These are phyloP conservation scores for Aureobasidium sp. DNA, from an alignment of 2,329 filamentous ascomycete genomes.

Conservation along the genomic window DNA sequence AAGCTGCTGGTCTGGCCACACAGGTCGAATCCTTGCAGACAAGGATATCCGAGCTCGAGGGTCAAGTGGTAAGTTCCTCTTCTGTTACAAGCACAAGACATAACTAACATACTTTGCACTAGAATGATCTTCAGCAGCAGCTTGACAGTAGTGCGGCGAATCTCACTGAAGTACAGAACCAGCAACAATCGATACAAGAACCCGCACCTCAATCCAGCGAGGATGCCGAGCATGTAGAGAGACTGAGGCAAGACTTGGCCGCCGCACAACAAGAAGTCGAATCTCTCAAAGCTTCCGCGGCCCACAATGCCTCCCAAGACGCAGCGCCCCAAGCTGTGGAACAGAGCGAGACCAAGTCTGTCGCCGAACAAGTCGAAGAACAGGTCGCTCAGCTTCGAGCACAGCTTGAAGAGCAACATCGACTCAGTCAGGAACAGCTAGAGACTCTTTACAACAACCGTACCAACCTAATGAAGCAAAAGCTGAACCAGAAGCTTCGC, in stretches of 20 bases:
- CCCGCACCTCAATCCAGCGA: conserved; percentile 14
- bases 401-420: conserved; percentile 33
- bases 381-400: conserved; percentile 34
- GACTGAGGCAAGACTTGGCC: conserved; percentile 36
- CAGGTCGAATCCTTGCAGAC: conserved; percentile 49
- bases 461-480: conserved; percentile 62
- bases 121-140: conserved; percentile 17
- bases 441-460: conserved; percentile 48
- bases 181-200: conserved; percentile 33
- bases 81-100: background rate
- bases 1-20: conserved; percentile 30
- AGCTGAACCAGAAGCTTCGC: conserved; percentile 60
- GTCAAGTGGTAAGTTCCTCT: conserved; percentile 39
- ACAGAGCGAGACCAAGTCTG: conserved; percentile 26
- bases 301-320: conserved; percentile 18
- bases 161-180: conserved; percentile 28
- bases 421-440: conserved; percentile 36
- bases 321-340: conserved; percentile 17
- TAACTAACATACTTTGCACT: background rate
- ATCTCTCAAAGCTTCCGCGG: conserved; percentile 34
- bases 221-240: conserved; percentile 28
- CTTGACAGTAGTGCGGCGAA: conserved; percentile 19
- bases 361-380: conserved; percentile 44
- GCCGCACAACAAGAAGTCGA: conserved; percentile 42
- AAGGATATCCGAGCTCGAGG: conserved; percentile 57